A percentile compares a stretch with the other conserved stretches of the same genome.
Evolutionary conservation across 306 rosid genomes (phyloP).

Genomic region (Geum urbanum): DNA sequence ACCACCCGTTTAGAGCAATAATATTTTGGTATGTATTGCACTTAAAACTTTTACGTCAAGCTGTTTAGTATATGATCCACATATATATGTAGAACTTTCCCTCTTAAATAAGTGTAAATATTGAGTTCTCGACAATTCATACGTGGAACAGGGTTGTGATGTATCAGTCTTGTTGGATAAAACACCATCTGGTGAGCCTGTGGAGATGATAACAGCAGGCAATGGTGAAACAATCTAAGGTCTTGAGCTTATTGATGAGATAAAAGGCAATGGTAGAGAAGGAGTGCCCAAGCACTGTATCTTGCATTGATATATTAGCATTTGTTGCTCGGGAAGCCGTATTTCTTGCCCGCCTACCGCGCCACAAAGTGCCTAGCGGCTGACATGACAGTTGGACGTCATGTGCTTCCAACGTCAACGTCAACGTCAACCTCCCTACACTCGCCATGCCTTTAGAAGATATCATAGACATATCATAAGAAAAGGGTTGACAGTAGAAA

Average conservation of each 20-base stretch:
- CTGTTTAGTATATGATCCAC: too few species aligned
- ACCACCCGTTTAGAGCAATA: too few species aligned
- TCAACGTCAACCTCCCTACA: conserved; percentile 26
- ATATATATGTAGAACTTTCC: too few species aligned
- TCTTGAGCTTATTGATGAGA: conserved; percentile 44
- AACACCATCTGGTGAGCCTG: conserved; percentile 24
- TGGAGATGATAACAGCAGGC: conserved; percentile 46
- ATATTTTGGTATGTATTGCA: too few species aligned
- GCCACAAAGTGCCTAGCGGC: conserved; percentile 26
- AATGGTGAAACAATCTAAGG: conserved; percentile 44
- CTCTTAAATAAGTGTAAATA: too few species aligned
- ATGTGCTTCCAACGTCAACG: conserved; percentile 23
- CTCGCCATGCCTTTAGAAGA: conserved; percentile 24
- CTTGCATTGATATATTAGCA: conserved; percentile 60
- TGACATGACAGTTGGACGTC: conserved; percentile 49
- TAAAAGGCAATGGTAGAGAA: conserved; percentile 47
- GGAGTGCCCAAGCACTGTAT: conserved; percentile 51
- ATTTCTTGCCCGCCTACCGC: conserved; percentile 29
- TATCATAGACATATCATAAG: conserved; percentile 13
- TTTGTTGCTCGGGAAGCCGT: conserved; percentile 41
- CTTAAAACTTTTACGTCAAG: too few species aligned
- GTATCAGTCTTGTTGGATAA: conserved; percentile 63
- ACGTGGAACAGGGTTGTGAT: conserved; percentile 62
- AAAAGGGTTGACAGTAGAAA: conserved; percentile 42
- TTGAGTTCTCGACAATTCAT: not conserved